phyloP scores from a whole-genome alignment of 768 basidiomycete species.

The Boletus pseudopeckii region DNA sequence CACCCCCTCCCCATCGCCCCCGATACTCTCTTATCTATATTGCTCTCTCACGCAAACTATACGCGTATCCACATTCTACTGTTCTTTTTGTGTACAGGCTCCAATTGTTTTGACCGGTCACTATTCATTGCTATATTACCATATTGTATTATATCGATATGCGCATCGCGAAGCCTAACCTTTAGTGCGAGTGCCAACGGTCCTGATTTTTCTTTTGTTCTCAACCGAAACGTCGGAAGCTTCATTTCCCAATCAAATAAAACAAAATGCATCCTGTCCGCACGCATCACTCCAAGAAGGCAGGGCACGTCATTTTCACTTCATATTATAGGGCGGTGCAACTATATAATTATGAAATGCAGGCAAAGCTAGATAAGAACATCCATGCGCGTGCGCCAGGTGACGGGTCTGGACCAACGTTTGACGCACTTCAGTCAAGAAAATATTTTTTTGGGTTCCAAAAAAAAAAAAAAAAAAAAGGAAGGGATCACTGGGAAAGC shows the following conservation, averaged over 20 bases:
- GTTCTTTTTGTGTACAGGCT: slow-evolving; percentile 12
- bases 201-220: neutral
- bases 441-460: neutral
- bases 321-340: neutral
- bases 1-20: neutral
- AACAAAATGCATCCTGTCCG: slow-evolving; percentile 6
- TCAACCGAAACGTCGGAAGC: slow-evolving; percentile 1
- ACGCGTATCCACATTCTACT: slow-evolving; percentile 18
- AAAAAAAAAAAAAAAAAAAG: neutral
- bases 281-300: slow-evolving; percentile 5
- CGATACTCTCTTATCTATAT: slow-evolving; percentile 15
- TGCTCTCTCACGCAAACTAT: slow-evolving; percentile 17
- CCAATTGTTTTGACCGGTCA: slow-evolving; percentile 4
- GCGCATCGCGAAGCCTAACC: neutral
- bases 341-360: slow-evolving; percentile 8
- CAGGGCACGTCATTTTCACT: slow-evolving; percentile 2
- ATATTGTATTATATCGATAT: slow-evolving; percentile 22
- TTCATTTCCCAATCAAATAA: slow-evolving; percentile 12
- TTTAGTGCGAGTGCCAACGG: neutral
- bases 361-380: slow-evolving; percentile 1
- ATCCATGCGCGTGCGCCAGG: too few species aligned
- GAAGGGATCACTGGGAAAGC: slow-evolving; percentile 21
- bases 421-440: neutral
- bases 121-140: slow-evolving; percentile 15
- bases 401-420: neutral